Evolutionary conservation across 2,329 filamentous ascomycete genomes (phyloP), one percentile per base, ranked within the genome.

Genomic region (Mycocentrospora acerina): DNA sequence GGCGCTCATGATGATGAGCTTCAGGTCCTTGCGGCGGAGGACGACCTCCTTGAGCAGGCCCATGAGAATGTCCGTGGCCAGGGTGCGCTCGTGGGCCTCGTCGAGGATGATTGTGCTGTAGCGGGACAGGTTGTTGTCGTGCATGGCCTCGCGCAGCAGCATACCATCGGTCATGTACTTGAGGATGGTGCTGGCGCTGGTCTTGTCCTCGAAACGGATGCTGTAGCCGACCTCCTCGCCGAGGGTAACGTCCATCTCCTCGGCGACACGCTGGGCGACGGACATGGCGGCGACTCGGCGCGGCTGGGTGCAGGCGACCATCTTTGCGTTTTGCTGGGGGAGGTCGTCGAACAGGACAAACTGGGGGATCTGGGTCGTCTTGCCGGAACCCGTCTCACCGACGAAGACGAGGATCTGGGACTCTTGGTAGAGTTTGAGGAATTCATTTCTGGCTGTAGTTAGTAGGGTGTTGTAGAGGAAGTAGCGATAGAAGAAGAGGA

Each of bases 141-240:
- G 79, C 35, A 98, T 77, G 63, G 96, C 90, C 71, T 98, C 93
- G 73, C 93, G 81, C 71, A 96, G 84, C 64, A 98, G 80, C 88
- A 97, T 97, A 68, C 93, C 93, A 59, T 98, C 93, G 12, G 93
- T 98, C 91, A 98, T 96, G 72, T 98, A 98, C 73, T 98, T 98
- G 74, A 98, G 95, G 61, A 85, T 88, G 1, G 93, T 98, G 13
- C 84, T 79, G 2, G 88, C 82, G 49, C 85, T 88, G 0, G 91
- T 96, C 64, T 85, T 87, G 70, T 98, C 93, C 62, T 98, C 93
- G 63, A 98, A 98, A 64, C 93, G 88, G 62, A 98, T 95, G 7
- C 88, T 95, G 66, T 98, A 98, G 37, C 93, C 93, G 47, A 98
- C 91, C 64, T 96, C 90, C 39, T 90, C 83, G 24, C 93, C 93